Evolutionary conservation across 345 rosid genomes (phyloP), one percentile per base, ranked within the genome.

Genomic region (Melastoma malabathricum): DNA sequence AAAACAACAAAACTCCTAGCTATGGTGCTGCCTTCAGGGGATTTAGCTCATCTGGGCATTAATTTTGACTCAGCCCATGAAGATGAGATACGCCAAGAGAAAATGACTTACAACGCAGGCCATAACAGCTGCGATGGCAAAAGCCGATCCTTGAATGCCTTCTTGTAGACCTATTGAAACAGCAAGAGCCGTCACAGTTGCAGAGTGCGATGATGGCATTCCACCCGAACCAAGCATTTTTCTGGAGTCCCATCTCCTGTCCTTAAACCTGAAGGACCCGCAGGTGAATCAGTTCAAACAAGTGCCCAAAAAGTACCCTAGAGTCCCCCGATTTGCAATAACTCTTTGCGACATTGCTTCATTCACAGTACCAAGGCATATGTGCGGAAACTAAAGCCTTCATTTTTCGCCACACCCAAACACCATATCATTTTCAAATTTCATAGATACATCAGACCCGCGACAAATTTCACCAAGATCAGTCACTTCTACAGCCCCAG

Each of bases 181-280:
- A 1, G 80, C 80, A 59, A 81, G 72, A 64, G 84, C 78, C 18
- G 73, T 69, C 63, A 77, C 82, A 0, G 83, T 77, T 48, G 88
- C 75, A 22, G 82, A 73, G 70, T 81, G 84, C 0, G 84, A 78
- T 5, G 88, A 81, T 10, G 88, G 88, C 88, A 81, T 81, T 41
- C 88, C 88, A 54, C 84, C 88, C 1, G 88, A 81, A 16, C 80
- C 68, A 51, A 73, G 64, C 60, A 81, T 51, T 61, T 72, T 73
- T 63, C 74, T 65, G 22, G 79, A 48, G 69, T 81, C 83, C 80
- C 88, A 78, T 75, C 80, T 69, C 73, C 66, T 75, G 57, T 81
- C 88, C 69, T 75, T 81, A 59, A 50, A 73, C 84, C 88, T 77
- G 63, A 68, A 65, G 29, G 54, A 53, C 41, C 19, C 44, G 0